Evolutionary conservation across 805 yeast species (phyloP).

Genomic region (Torulaspora quercuum): DNA sequence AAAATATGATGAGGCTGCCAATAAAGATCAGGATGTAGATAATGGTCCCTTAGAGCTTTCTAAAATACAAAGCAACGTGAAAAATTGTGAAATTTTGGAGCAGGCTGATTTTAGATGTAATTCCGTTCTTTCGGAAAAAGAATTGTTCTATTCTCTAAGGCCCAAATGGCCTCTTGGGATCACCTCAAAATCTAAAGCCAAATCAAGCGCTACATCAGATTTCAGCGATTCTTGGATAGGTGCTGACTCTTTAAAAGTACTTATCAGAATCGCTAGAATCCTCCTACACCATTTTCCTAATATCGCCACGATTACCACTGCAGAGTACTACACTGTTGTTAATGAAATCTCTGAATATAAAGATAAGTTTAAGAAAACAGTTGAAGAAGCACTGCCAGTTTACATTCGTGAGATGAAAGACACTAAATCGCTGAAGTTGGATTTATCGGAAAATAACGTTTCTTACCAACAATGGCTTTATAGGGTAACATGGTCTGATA

Average conservation of each 20-base stretch:
- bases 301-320: conserved; percentile 25
- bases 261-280: conserved; percentile 23
- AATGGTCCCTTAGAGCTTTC: conserved; percentile 4
- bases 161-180: conserved; percentile 34
- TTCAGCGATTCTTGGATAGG: conserved; percentile 29
- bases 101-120: conserved; percentile 25
- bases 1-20: neutral
- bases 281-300: conserved; percentile 27
- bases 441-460: conserved; percentile 15
- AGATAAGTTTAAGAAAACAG: conserved; percentile 12
- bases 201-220: conserved; percentile 17
- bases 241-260: conserved; percentile 18
- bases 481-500: conserved; percentile 31
- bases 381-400: conserved; percentile 16
- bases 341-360: conserved; percentile 22
- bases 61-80: conserved; percentile 10
- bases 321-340: conserved; percentile 23
- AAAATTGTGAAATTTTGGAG: conserved; percentile 26
- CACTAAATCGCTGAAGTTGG: conserved; percentile 14
- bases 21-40: conserved; percentile 7
- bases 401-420: conserved; percentile 12
- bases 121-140: conserved; percentile 19
- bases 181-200: conserved; percentile 24
- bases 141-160: conserved; percentile 20
- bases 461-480: conserved; percentile 25